phyloP scores from a whole-genome alignment of 345 rosid genomes.

The Eucalyptus polybractea region DNA sequence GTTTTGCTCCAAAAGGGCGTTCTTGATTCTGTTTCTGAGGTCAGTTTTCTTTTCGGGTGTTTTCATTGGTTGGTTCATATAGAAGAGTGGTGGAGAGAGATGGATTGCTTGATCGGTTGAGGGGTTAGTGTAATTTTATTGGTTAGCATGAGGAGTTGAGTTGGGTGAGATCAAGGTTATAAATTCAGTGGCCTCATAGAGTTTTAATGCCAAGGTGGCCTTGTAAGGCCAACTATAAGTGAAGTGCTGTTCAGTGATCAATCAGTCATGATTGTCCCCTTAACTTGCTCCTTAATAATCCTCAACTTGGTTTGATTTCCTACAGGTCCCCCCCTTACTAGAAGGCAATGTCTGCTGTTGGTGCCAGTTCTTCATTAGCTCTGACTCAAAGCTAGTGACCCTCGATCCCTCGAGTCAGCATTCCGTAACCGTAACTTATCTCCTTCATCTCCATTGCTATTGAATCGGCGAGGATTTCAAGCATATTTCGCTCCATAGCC shows the following conservation, averaged over 20 bases:
- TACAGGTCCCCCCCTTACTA: conserved; percentile 34
- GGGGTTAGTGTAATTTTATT: neutral
- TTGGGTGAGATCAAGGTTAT: neutral
- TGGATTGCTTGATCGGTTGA: neutral
- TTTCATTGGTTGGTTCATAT: neutral
- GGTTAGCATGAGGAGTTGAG: neutral
- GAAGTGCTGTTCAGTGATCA: neutral
- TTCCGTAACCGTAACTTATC: neutral
- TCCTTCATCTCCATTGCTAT: neutral
- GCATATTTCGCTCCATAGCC: neutral
- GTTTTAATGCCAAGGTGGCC: neutral
- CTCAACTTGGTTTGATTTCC: neutral
- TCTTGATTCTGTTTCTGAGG: conserved; percentile 51
- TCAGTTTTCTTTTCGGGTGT: neutral
- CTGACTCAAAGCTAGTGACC: neutral
- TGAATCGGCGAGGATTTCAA: neutral
- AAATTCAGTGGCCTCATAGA: neutral
- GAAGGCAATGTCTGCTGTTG: conserved; percentile 39
- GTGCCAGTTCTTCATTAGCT: conserved; percentile 36
- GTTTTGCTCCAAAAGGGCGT: conserved; percentile 20
- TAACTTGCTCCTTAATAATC: neutral
- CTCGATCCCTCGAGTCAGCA: neutral
- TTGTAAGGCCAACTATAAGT: neutral
- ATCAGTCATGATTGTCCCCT: neutral
- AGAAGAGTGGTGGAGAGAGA: neutral